A percentile compares a stretch with the other conserved stretches of the same genome.
These are phyloP conservation scores for Blepharisma undulans DNA, from an alignment of 169 alveolate genomes.

Conservation along the genomic window DNA sequence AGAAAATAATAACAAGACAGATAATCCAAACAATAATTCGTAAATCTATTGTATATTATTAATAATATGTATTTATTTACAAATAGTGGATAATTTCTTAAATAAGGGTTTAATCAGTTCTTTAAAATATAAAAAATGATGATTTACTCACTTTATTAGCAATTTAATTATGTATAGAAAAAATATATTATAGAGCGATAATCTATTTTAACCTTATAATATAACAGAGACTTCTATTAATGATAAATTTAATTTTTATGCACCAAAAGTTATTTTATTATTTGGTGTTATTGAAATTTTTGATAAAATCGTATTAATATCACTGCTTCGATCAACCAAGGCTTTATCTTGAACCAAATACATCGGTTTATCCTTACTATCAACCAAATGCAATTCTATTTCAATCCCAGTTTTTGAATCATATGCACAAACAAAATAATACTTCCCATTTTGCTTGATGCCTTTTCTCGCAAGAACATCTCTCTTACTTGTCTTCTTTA, in stretches of 20 bases:
- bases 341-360: neutral
- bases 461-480: neutral
- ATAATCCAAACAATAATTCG: neutral
- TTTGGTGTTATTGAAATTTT: neutral
- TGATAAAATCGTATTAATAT: neutral
- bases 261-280: neutral
- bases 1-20: neutral
- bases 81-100: too few species aligned
- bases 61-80: too few species aligned
- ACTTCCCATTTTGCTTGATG: neutral
- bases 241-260: neutral
- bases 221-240: too few species aligned
- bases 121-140: too few species aligned
- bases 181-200: too few species aligned
- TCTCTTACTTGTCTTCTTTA: neutral
- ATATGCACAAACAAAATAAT: neutral
- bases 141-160: too few species aligned
- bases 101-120: too few species aligned
- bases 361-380: neutral
- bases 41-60: neutral
- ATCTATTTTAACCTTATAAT: too few species aligned
- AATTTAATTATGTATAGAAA: too few species aligned
- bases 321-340: neutral
- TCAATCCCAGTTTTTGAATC: neutral
- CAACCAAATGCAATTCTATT: conserved; percentile 4